Percentiles rank a stretch among this genome's conserved stretches.
Evolutionary conservation across 202 grass and related monocot species (phyloP).

Genomic region (Carex sylvatica): DNA sequence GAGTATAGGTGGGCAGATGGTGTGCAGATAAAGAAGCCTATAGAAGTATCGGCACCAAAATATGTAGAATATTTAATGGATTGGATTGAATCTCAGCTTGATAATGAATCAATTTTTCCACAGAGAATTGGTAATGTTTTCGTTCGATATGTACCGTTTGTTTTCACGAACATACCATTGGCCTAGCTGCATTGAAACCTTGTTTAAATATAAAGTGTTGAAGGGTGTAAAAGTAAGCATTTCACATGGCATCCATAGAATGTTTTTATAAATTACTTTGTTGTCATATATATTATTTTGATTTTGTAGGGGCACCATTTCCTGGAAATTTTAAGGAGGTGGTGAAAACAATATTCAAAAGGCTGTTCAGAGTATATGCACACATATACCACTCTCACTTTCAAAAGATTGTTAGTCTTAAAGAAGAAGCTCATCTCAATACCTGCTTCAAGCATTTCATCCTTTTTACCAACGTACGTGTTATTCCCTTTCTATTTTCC

Average conservation of each 20-base stretch:
- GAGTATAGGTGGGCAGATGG: constrained; percentile 99
- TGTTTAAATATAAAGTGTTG: neutral
- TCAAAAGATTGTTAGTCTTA: constrained; percentile 98
- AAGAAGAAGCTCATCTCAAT: constrained; percentile 99
- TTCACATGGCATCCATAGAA: neutral
- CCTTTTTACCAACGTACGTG: constrained; percentile 81
- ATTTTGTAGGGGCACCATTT: constrained; percentile 70
- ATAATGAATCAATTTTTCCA: constrained; percentile 95
- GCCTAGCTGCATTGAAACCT: neutral
- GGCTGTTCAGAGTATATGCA: constrained; percentile 93
- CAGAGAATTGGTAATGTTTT: constrained; percentile 77
- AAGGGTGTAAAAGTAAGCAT: neutral
- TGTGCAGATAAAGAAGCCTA: constrained; percentile 97
- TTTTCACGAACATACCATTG: neutral
- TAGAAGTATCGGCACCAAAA: constrained; percentile 98
- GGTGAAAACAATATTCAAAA: constrained; percentile 97
- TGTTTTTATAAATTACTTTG: neutral
- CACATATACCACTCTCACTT: constrained; percentile 98
- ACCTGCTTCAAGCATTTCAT: constrained; percentile 99
- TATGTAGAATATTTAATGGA: constrained; percentile 99
- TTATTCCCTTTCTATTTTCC: neutral
- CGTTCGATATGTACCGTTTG: neutral
- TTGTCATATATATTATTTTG: neutral
- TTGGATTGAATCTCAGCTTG: constrained; percentile 98
- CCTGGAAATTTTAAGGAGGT: constrained; percentile 96